These are phyloP conservation scores for Erodium texanum DNA, from an alignment of 441 rosid genomes.

Conservation along the genomic window DNA sequence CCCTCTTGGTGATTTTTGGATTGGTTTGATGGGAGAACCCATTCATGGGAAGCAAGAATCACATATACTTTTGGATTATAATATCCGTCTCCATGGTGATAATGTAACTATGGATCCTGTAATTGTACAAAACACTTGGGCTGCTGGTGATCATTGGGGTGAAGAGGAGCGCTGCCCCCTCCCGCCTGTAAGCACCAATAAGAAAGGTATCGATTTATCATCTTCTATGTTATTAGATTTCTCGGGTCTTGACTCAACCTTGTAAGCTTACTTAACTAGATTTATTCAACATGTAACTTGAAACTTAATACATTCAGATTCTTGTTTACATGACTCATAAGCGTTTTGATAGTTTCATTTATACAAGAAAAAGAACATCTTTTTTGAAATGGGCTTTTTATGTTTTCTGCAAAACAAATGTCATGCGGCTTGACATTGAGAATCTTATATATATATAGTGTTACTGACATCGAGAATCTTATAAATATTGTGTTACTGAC, in stretches of 20 bases:
- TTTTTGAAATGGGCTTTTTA: background rate
- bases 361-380: background rate
- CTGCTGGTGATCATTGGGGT: conserved; percentile 28
- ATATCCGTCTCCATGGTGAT: conserved; percentile 30
- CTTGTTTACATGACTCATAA: background rate
- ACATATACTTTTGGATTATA: conserved; percentile 28
- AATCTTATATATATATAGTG: too few relatives aligned
- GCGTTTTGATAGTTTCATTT: background rate
- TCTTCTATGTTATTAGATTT: background rate
- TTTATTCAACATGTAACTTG: background rate
- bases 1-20: conserved; percentile 29
- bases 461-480: too few relatives aligned
- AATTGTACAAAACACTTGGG: conserved; percentile 35
- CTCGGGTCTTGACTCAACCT: too few relatives aligned
- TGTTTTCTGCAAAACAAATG: background rate
- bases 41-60: conserved; percentile 28
- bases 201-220: conserved; percentile 22
- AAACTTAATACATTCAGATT: background rate
- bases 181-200: conserved; percentile 19
- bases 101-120: conserved; percentile 30
- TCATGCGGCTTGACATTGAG: too few relatives aligned
- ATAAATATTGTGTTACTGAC: too few relatives aligned
- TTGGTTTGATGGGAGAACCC: conserved; percentile 29
- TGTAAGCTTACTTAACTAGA: too few relatives aligned
- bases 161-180: conserved; percentile 34